phyloP scores from a whole-genome alignment of 257 asterid genomes.

The Nicotiana obtusifolia region DNA sequence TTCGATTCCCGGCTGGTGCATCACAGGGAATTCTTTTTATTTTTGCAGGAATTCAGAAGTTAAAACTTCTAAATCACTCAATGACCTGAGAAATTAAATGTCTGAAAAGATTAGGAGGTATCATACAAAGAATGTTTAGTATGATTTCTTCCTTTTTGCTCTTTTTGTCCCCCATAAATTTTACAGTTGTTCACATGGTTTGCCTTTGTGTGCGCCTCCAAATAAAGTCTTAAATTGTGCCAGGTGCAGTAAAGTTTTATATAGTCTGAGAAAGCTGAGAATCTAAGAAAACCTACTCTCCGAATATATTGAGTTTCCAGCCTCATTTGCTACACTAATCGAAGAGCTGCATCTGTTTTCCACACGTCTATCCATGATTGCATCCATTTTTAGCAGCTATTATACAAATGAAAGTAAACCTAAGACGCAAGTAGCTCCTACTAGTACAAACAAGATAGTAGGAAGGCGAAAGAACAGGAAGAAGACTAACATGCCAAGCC shows the following conservation, averaged over 20 bases:
- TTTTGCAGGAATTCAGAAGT: neutral
- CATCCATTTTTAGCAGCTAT: neutral
- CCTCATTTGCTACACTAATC: neutral
- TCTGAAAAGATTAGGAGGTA: too few species aligned
- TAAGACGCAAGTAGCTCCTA: neutral
- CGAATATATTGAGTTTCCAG: neutral
- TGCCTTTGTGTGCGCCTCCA: neutral
- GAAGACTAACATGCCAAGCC: neutral
- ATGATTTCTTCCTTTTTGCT: too few species aligned
- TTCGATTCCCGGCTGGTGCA: constrained; percentile 96
- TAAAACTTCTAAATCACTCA: neutral
- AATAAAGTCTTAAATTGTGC: neutral
- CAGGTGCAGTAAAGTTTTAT: neutral
- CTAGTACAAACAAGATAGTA: neutral
- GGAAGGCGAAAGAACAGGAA: neutral
- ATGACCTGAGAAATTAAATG: too few species aligned
- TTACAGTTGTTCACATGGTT: neutral
- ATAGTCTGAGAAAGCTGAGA: neutral
- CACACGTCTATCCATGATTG: neutral
- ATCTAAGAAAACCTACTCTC: neutral
- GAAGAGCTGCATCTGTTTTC: neutral
- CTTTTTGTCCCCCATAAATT: neutral
- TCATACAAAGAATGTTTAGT: too few species aligned
- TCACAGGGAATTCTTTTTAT: neutral
- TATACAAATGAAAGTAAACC: neutral